phyloP scores from a whole-genome alignment of 1,284 basidiomycete genomes.

The Malassezia furfur region DNA sequence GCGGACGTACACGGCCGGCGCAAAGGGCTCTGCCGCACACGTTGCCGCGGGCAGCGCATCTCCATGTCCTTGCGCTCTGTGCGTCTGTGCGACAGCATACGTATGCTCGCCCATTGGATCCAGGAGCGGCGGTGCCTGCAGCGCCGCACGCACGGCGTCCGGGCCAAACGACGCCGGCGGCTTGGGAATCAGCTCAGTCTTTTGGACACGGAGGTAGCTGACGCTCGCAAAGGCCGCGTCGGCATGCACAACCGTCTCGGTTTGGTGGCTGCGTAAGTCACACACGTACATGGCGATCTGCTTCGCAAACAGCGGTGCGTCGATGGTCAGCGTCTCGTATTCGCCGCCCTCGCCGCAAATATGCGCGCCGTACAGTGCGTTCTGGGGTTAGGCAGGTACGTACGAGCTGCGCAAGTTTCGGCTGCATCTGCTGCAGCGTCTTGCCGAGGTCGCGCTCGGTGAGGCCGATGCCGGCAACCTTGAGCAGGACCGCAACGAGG shows the following conservation, averaged over 20 bases:
- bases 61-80: neutral
- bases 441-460: slow-evolving; percentile 67
- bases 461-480: slow-evolving; percentile 89
- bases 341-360: slow-evolving; percentile 97
- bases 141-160: neutral
- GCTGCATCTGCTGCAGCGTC: slow-evolving; percentile 65
- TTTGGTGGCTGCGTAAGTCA: slow-evolving; percentile 17
- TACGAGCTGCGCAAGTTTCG: slow-evolving; percentile 60
- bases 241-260: slow-evolving; percentile 33
- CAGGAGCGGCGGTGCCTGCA: slow-evolving; percentile 19
- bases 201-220: slow-evolving; percentile 31
- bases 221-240: slow-evolving; percentile 40
- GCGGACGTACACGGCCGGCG: neutral
- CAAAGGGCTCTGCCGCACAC: neutral
- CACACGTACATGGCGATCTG: slow-evolving; percentile 61
- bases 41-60: neutral
- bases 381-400: slow-evolving; percentile 31
- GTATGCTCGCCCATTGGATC: slow-evolving; percentile 16
- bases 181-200: slow-evolving; percentile 29
- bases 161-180: neutral
- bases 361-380: slow-evolving; percentile 75
- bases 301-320: slow-evolving; percentile 77
- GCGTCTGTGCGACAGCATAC: neutral
- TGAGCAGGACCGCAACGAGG: slow-evolving; percentile 78
- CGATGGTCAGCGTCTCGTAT: slow-evolving; percentile 86